Evolutionary conservation across 768 basidiomycete genomes (phyloP).

Genomic region (Trichaptum fuscoviolaceum): DNA sequence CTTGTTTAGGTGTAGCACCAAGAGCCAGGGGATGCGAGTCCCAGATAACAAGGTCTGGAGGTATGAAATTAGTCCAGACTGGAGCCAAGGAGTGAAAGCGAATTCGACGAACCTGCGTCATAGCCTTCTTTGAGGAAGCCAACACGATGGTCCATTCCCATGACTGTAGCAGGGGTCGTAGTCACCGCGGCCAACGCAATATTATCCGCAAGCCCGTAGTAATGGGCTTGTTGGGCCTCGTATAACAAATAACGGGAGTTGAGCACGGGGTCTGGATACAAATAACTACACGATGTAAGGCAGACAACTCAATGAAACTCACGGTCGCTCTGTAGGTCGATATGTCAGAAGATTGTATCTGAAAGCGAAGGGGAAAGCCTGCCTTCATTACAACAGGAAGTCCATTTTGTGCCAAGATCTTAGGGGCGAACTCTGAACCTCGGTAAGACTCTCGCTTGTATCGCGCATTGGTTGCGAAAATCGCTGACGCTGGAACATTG

Average conservation of each 20-base stretch:
- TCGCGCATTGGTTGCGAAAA: conserved; percentile 66
- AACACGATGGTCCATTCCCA: conserved; percentile 36
- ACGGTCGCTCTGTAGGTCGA: neutral
- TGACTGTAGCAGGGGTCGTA: conserved; percentile 30
- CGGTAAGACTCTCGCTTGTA: conserved; percentile 82
- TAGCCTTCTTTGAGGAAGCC: conserved; percentile 33
- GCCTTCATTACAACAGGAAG: conserved; percentile 75
- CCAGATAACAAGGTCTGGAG: conserved; percentile 28
- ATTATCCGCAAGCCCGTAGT: conserved; percentile 30
- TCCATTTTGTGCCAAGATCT: conserved; percentile 63
- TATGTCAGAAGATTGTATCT: neutral
- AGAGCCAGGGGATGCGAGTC: conserved; percentile 32
- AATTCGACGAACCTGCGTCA: conserved; percentile 28
- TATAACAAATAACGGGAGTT: conserved; percentile 33
- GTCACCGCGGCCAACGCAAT: conserved; percentile 31
- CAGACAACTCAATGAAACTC: neutral
- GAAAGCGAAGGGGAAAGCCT: conserved; percentile 9
- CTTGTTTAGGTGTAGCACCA: conserved; percentile 38
- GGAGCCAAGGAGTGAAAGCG: neutral
- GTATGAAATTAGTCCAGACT: neutral
- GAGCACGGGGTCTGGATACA: conserved; percentile 9
- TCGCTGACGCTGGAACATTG: conserved; percentile 56
- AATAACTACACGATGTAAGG: neutral
- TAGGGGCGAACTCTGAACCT: conserved; percentile 74
- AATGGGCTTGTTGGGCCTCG: conserved; percentile 34